Evolutionary conservation across 306 rosid genomes (phyloP), one percentile per base, ranked within the genome.

Genomic region (Cucumis cinereus): DNA sequence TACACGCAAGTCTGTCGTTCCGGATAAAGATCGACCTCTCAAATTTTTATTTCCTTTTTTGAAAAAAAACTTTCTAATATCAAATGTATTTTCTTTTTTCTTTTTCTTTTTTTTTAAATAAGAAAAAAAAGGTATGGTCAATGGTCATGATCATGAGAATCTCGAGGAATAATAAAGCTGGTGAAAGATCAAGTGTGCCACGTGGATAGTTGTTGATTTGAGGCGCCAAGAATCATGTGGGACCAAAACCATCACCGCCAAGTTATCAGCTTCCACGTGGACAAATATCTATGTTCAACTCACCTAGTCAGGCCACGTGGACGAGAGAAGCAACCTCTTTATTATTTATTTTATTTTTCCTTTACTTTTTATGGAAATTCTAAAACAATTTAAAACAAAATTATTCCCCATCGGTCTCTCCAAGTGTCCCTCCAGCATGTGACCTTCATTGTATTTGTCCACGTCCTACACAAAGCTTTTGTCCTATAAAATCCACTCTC

Each of bases 61-160:
- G 1, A 49, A 50, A 53, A 19, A 53, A 7, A 49, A 14, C 19
- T 49, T 49, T 49, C 2, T 15, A 49, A 49, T 49, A 49, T 49
- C 7, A 49, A 1, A 14, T 47, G 35, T 30, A 30, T 0, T 49
- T n/a, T n/a, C n/a, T n/a, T n/a, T n/a, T n/a, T n/a, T n/a, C n/a
- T n/a, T n/a, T n/a, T n/a, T n/a, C n/a, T n/a, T n/a, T n/a, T n/a
- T n/a, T 49, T 61, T 14, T 26, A 22, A 0, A 22, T 0, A 24
- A 58, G 5, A 30, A 20, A 68, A 20, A 15, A 8, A 47, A 4
- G 23, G 41, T 15, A 14, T 45, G 41, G 75, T 70, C 59, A 70
- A 45, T 9, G 75, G 75, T 70, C 75, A 47, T 8, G 75, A 49
- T 70, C 75, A 70, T 47, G 75, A 49, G 58, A 47, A 70, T 70